phyloP scores from a whole-genome alignment of 257 asterid genomes.

The Orobanche coerulescens region DNA sequence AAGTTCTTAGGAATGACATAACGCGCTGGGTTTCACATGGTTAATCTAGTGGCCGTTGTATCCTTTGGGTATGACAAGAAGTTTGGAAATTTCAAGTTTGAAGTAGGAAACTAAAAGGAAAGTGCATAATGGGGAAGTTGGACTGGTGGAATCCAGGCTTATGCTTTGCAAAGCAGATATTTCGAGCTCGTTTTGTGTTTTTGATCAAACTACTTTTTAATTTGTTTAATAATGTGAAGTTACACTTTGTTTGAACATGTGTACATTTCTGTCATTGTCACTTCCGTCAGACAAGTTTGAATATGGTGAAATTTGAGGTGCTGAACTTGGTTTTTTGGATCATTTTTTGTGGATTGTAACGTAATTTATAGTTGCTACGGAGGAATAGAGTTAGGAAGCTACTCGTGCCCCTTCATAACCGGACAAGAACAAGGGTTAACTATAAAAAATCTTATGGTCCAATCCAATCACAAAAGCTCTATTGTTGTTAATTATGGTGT shows the following conservation, averaged over 20 bases:
- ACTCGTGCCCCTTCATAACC: no score
- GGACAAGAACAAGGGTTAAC: no score
- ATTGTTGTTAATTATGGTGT: no score
- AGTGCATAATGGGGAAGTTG: neutral
- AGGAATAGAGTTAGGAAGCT: no score
- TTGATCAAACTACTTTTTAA: neutral
- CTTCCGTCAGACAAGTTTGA: neutral
- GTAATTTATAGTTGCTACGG: no score
- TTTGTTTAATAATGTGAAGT: neutral
- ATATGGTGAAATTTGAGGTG: neutral
- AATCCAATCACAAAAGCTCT: no score
- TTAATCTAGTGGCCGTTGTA: conserved; percentile 14
- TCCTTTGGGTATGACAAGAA: conserved; percentile 8
- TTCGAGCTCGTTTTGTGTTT: neutral
- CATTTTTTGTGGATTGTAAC: no score
- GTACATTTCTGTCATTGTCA: neutral
- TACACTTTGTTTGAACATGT: neutral
- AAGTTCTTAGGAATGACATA: conserved; percentile 52
- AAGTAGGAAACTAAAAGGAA: neutral
- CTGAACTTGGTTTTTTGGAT: no score
- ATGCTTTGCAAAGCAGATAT: neutral
- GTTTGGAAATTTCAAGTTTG: conserved; percentile 1
- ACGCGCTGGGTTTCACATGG: conserved; percentile 45
- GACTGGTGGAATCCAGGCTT: neutral
- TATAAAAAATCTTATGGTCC: no score